Evolutionary conservation across 352 stramenopile species (phyloP), one percentile per base, ranked within the genome.

Genomic region (Peronospora destructor): DNA sequence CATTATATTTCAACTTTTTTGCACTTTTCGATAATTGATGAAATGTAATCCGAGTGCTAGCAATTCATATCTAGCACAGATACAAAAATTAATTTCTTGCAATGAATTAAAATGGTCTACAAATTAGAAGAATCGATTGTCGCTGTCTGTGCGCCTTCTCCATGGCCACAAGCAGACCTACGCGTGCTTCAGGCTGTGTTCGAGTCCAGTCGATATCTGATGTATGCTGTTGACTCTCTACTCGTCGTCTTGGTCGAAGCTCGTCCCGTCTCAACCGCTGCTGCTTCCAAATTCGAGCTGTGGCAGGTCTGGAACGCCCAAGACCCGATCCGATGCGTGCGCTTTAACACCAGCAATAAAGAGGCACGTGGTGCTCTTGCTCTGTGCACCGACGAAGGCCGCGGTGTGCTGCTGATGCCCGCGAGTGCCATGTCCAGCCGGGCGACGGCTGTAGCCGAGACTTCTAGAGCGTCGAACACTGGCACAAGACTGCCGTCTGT

Each of bases 241-340:
- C 47, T 91, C 13, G 74, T 91, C 12, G 55, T 91, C 13, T 62
- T 91, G 4, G 53, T 68, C 37, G 79, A 88, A 54, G 29, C 42
- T 19, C 47, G 58, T 25, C 29, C 37, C 12, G 35, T 45, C 3
- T 45, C 34, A 43, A 47, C 33, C 3, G 13, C 14, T 6, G 5
- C 23, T 35, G 56, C 53, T 14, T 63, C 66, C 33, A 61, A 44
- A 26, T 86, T 88, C 42, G 71, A 78, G 46, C 58, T 88, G 21
- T 87, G 76, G 75, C 79, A 91, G 56, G 69, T 84, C 14, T 87
- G 70, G 71, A 57, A 82, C 34, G 61, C 60, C 13, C 53, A 69
- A 16, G 73, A 77, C 23, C 19, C 42, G 1, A 45, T 90, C 0
- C 45, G 53, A 28, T 84, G 75, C 55, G 66, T 87, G 47, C 56